These are phyloP conservation scores for Beauveria bassiana DNA, from an alignment of 2,329 filamentous ascomycete genomes.

Conservation along the genomic window DNA sequence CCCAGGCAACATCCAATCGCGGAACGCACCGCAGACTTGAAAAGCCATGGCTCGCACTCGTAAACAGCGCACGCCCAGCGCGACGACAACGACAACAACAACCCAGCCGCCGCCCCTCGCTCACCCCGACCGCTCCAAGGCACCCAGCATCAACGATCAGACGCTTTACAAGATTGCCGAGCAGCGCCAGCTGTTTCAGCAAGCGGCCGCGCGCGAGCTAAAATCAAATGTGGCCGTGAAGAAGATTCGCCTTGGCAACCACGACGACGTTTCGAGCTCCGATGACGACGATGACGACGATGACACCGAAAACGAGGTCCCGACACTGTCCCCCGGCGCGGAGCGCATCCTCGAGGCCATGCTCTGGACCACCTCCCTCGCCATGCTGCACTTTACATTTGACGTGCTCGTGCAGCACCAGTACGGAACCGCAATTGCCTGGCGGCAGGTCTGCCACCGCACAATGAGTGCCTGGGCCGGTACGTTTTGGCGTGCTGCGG, in stretches of 20 bases:
- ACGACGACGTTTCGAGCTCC: slow-evolving; percentile 22
- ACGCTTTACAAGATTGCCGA: slow-evolving; percentile 69
- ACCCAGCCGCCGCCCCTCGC: slow-evolving; percentile 15
- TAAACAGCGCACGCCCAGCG: background rate
- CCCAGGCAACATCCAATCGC: background rate
- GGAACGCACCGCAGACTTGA: too few relatives aligned
- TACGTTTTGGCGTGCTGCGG: slow-evolving; percentile 24
- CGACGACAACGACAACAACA: slow-evolving; percentile 20
- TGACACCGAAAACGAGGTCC: slow-evolving; percentile 18
- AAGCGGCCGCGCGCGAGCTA: slow-evolving; percentile 32
- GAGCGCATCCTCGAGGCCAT: slow-evolving; percentile 48
- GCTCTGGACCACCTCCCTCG: slow-evolving; percentile 54
- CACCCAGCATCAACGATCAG: slow-evolving; percentile 41
- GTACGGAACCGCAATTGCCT: slow-evolving; percentile 60
- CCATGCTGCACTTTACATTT: slow-evolving; percentile 68
- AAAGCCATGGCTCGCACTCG: slow-evolving; percentile 7
- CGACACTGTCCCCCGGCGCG: slow-evolving; percentile 32
- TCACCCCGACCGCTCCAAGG: slow-evolving; percentile 61
- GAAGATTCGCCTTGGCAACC: slow-evolving; percentile 5
- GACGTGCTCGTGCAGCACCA: slow-evolving; percentile 74
- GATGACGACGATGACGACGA: slow-evolving; percentile 21
- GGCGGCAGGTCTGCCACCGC: slow-evolving; percentile 45
- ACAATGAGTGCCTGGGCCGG: slow-evolving; percentile 45
- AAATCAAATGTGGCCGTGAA: slow-evolving; percentile 14
- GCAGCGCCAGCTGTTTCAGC: slow-evolving; percentile 50